These are phyloP conservation scores for Goniomonas avonlea DNA, from an alignment of 78 protist genomes.

Conservation along the genomic window DNA sequence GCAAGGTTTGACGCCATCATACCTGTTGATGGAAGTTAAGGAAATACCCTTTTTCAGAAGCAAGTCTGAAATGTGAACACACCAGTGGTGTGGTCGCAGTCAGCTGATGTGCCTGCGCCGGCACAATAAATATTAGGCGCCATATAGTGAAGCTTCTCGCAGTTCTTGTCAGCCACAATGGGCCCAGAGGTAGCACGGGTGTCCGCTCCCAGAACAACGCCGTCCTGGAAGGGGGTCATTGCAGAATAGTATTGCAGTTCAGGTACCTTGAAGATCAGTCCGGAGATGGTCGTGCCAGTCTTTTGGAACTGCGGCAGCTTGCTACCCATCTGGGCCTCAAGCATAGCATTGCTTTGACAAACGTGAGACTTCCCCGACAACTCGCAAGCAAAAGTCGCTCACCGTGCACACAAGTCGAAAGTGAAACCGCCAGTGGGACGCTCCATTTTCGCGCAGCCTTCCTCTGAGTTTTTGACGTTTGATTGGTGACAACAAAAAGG, in stretches of 20 bases:
- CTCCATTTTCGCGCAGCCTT: background rate
- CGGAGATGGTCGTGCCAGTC: constrained; percentile 99
- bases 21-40: background rate
- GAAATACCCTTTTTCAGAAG: background rate
- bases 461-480: background rate
- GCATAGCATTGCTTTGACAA: background rate
- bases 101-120: constrained; percentile 99
- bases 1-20: constrained; percentile 54
- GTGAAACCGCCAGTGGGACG: constrained; percentile 1
- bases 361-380: too few relatives aligned
- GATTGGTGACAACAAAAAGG: too few relatives aligned
- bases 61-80: background rate
- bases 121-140: constrained; percentile 95
- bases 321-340: background rate
- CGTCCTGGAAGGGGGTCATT: constrained; percentile 39
- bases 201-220: constrained; percentile 97
- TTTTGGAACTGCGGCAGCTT: constrained; percentile 31
- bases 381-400: background rate
- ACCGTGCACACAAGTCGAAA: constrained; percentile 12
- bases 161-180: constrained; percentile 97
- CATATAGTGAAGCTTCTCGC: constrained; percentile 96
- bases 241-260: background rate
- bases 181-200: constrained; percentile 94
- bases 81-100: constrained; percentile 69
- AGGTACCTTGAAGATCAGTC: constrained; percentile 72